phyloP scores from a whole-genome alignment of 2,329 filamentous ascomycete species.

The Pestalotiopsis sp. region DNA sequence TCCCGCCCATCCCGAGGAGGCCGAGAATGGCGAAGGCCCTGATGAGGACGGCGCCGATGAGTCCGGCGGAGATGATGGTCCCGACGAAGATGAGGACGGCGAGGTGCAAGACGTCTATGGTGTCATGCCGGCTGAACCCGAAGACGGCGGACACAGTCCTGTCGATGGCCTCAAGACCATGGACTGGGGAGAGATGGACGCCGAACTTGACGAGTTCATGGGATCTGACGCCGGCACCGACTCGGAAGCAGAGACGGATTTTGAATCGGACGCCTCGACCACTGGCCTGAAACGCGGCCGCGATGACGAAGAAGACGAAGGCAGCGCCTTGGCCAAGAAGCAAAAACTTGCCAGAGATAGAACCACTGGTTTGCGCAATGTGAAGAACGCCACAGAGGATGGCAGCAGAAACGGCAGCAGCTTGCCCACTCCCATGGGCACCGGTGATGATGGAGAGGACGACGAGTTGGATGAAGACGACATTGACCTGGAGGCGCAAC shows the following conservation, averaged over 20 bases:
- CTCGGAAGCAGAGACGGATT: conserved; percentile 26
- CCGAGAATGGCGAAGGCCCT: conserved; percentile 35
- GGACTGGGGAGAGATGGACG: conserved; percentile 48
- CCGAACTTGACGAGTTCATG: conserved; percentile 69
- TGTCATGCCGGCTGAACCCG: conserved; percentile 51
- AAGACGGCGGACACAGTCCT: conserved; percentile 40
- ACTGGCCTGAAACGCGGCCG: conserved; percentile 30
- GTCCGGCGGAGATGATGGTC: conserved; percentile 32
- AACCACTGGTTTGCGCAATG: conserved; percentile 42
- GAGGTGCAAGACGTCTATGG: conserved; percentile 47
- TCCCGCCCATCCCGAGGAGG: conserved; percentile 39
- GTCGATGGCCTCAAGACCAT: conserved; percentile 32
- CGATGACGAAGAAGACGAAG: conserved; percentile 27
- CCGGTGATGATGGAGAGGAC: conserved; percentile 45
- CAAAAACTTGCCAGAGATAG: conserved; percentile 42
- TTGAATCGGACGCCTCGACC: conserved; percentile 32
- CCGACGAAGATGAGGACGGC: conserved; percentile 32
- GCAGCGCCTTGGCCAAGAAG: conserved; percentile 42
- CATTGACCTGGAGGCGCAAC: conserved; percentile 52
- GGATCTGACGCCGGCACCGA: conserved; percentile 46
- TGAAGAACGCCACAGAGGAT: conserved; percentile 33
- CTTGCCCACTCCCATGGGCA: conserved; percentile 38
- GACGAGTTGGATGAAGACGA: conserved; percentile 32
- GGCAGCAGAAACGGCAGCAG: conserved; percentile 30
- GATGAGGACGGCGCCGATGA: conserved; percentile 20